Base-by-base conservation (phyloP, 768 basidiomycete genomes). In the Auricularia sp. region DNA sequence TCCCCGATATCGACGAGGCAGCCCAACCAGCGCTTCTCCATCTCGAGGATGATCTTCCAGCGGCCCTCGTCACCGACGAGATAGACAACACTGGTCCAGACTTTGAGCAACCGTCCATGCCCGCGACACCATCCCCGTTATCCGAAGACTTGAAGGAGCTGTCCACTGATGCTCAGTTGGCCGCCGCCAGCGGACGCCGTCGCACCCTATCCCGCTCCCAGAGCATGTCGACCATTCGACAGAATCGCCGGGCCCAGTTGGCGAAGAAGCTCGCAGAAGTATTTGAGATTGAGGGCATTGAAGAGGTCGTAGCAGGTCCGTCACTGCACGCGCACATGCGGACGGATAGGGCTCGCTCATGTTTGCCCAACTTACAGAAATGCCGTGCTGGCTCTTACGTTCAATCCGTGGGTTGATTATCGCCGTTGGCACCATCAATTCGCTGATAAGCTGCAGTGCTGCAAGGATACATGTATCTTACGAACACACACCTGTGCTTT, bases 381-480 rank as follows among this genome's bases (percentile, higher is more conserved):
- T 96, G 84, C 89, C 92, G 1, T 97, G 94, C 73, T 98, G 94
- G 92, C 79, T 98, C 10, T 77, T 98, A 65, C 85, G 93, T 62
- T 93, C 91, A 62, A 85, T 95, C 68, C 77, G 94, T 95, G 71
- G 82, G 94, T 86, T 37, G 47, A 18, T 35, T 8, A 39, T 65
- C 45, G 65, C 63, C 37, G 8, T 62, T 59, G 66, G 67, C 21
- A 68, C 29, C 39, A 62, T 66, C 16, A 66, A 66, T 33, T 62
- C 8, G 8, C 21, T 34, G 65, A n/a, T 10, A 24, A 47, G 67
- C 61, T 18, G 39, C 74, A 91, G 93, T 98, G 67, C 81, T 99
- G 37, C 96, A 99, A 76, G 96, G 96, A 2, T 98, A 96, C 73
- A 92, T 99, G 85, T 99, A 96, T 74, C 80, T 98, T 61, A 98